phyloP scores from a whole-genome alignment of 208 protist genomes.

The Trypanosoma avium region DNA sequence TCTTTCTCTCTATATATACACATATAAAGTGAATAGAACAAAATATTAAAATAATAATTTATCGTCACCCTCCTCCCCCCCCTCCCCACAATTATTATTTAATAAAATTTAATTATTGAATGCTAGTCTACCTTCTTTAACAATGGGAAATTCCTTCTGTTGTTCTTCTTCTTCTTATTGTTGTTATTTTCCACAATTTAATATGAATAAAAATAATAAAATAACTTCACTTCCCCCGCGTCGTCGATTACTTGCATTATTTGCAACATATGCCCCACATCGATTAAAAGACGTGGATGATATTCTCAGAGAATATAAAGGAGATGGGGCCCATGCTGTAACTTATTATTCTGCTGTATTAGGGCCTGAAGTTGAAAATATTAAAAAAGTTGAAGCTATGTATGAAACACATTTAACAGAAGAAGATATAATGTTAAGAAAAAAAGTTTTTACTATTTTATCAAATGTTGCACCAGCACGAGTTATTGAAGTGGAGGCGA shows the following conservation, averaged over 20 bases:
- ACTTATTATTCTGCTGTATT: background rate
- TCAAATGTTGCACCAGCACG: background rate
- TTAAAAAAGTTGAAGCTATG: background rate
- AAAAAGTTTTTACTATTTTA: background rate
- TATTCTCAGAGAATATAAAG: background rate
- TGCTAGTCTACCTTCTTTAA: too few species aligned
- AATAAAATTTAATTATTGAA: too few species aligned
- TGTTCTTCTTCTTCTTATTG: constrained; percentile 16
- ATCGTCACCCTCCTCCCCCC: too few species aligned
- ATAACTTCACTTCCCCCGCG: too few species aligned
- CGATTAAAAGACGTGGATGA: background rate
- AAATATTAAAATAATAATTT: too few species aligned
- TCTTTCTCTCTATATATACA: too few species aligned
- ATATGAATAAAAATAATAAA: too few species aligned
- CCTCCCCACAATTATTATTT: too few species aligned
- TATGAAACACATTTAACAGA: constrained; percentile 3
- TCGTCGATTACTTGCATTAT: background rate
- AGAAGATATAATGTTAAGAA: background rate
- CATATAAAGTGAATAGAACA: too few species aligned
- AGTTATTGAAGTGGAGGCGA: constrained; percentile 1
- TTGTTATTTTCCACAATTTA: too few species aligned
- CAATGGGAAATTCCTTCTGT: constrained; percentile 2
- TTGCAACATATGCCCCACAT: background rate
- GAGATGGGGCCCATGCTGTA: background rate
- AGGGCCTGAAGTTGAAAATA: background rate